Evolutionary conservation across 2,329 filamentous ascomycete genomes (phyloP).

Genomic region (Pestalotiopsis sp.): DNA sequence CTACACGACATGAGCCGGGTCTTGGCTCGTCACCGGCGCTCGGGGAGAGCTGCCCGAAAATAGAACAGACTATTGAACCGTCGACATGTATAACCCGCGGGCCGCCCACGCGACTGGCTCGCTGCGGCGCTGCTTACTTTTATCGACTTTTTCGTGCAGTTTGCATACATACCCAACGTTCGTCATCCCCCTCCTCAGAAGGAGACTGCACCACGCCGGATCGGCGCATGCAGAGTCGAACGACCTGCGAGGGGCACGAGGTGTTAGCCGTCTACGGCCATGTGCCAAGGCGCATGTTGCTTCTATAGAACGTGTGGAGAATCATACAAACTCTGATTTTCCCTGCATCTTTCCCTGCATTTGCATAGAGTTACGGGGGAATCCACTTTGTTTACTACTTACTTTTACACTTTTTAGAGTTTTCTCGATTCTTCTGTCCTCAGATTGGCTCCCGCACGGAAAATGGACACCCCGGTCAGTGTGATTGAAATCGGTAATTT

Average conservation of each 20-base stretch:
- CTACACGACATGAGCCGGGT: not conserved
- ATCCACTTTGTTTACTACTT: no score
- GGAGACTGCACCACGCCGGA: not conserved
- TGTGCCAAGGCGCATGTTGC: not conserved
- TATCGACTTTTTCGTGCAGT: not conserved
- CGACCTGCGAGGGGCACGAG: not conserved
- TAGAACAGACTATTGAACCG: conserved; percentile 7
- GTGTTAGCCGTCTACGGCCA: not conserved
- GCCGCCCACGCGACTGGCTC: not conserved
- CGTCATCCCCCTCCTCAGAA: not conserved
- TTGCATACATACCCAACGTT: not conserved
- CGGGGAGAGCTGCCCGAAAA: not conserved
- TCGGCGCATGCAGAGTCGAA: not conserved
- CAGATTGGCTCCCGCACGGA: not conserved
- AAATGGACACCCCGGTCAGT: not conserved
- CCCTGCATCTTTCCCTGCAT: not conserved
- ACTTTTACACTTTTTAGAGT: not conserved
- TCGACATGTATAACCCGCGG: not conserved
- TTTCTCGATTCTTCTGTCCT: not conserved
- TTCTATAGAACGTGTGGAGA: not conserved
- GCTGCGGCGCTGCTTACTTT: not conserved
- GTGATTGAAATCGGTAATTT: not conserved
- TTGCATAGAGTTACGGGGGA: no score
- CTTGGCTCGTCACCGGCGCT: not conserved
- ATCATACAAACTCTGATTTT: not conserved